These are phyloP conservation scores for Podospora anserina DNA, from an alignment of 495 filamentous ascomycete genomes.

Conservation along the genomic window DNA sequence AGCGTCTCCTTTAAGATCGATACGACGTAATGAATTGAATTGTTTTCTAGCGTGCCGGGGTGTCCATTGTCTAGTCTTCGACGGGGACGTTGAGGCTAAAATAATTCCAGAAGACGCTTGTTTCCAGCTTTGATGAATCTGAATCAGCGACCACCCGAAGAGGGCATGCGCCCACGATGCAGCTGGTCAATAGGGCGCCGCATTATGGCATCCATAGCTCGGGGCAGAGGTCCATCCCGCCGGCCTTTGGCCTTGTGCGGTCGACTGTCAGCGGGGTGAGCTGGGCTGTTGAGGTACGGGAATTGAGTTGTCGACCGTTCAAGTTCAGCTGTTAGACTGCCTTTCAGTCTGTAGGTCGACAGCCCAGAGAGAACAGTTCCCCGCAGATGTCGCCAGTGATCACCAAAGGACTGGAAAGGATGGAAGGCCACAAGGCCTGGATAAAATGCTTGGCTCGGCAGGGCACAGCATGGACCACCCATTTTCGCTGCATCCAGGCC, in stretches of 20 bases:
- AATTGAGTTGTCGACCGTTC: not conserved
- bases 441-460: constrained; percentile 16
- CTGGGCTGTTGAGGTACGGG: too few species aligned
- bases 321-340: not conserved
- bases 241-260: too few species aligned
- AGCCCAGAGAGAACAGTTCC: not conserved
- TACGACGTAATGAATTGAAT: not conserved
- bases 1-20: not conserved
- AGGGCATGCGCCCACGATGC: not conserved
- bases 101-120: not conserved
- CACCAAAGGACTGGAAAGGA: constrained; percentile 11
- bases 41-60: not conserved
- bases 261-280: too few species aligned
- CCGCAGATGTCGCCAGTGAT: constrained; percentile 7
- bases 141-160: not conserved
- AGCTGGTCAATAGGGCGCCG: constrained; percentile 8
- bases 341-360: too few species aligned
- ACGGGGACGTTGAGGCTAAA: constrained; percentile 8
- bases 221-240: not conserved
- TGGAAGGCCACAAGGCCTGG: not conserved
- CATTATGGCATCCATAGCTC: constrained; percentile 13
- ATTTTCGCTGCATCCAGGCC: constrained; percentile 10
- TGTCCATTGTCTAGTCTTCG: not conserved
- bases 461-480: constrained; percentile 18
- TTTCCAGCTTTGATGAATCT: constrained; percentile 4